Evolutionary conservation across 2,329 filamentous ascomycete genomes (phyloP).

Genomic region (Fusarium sp.): DNA sequence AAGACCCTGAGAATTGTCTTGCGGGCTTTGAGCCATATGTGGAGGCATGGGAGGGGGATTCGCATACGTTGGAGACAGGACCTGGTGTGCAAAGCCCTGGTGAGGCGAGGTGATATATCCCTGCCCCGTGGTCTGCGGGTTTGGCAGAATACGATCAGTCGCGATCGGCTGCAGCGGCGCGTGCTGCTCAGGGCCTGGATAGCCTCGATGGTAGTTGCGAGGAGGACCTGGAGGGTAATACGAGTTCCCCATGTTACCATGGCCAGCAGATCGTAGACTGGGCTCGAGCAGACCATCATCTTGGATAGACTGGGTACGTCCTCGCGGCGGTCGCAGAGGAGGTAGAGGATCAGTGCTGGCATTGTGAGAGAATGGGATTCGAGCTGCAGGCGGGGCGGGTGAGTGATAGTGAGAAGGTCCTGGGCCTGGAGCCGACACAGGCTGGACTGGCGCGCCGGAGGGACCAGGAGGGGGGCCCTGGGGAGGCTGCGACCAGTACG

Average conservation of each 20-base stretch:
- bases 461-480: conserved; percentile 44
- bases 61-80: conserved; percentile 54
- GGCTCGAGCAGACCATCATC: conserved; percentile 50
- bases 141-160: conserved; percentile 51
- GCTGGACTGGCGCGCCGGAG: conserved; percentile 28
- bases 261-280: conserved; percentile 46
- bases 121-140: conserved; percentile 47
- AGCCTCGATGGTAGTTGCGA: conserved; percentile 49
- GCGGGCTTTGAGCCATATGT: conserved; percentile 51
- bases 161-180: conserved; percentile 47
- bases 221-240: conserved; percentile 49
- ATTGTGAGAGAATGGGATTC: conserved; percentile 52
- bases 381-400: conserved; percentile 44
- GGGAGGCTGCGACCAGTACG: conserved; percentile 52
- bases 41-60: conserved; percentile 46
- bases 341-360: conserved; percentile 53
- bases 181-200: conserved; percentile 46
- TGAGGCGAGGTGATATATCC: conserved; percentile 52
- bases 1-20: conserved; percentile 49
- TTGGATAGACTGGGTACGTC: conserved; percentile 49
- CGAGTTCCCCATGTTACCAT: conserved; percentile 36
- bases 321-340: conserved; percentile 53
- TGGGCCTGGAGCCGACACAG: conserved; percentile 33
- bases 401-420: conserved; percentile 44
- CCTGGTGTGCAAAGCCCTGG: conserved; percentile 47